Percentiles rank a stretch among this genome's conserved stretches.
Conservation (phyloP, 2,329 filamentous ascomycete species). For the Beauveria australis region DNA sequence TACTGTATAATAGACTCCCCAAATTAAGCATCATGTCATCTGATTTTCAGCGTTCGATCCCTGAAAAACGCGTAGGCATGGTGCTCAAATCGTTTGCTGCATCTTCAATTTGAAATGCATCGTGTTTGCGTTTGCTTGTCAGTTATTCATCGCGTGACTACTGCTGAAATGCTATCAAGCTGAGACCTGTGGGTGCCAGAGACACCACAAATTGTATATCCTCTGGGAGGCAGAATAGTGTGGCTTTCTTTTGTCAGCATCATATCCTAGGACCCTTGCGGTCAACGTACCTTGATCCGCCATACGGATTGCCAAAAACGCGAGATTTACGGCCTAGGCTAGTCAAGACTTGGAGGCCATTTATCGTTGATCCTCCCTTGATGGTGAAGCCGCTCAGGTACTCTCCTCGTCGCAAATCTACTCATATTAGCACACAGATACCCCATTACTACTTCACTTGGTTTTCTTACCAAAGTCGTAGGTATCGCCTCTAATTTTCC, state of each 20-base stretch:
- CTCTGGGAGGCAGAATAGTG: constrained; percentile 79
- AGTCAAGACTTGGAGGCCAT: constrained; percentile 84
- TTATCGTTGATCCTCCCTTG: constrained; percentile 72
- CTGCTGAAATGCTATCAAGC: constrained; percentile 78
- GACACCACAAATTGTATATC: constrained; percentile 81
- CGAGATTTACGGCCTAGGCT: constrained; percentile 79
- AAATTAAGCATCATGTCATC: not conserved
- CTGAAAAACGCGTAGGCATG: not conserved
- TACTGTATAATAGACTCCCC: not conserved
- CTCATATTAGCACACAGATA: constrained; percentile 16
- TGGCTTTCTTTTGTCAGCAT: constrained; percentile 45
- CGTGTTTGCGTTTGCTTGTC: not conserved
- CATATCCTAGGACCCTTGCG: not conserved
- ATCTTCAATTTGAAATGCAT: not conserved
- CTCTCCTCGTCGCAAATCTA: constrained; percentile 78
- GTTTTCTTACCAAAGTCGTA: constrained; percentile 64
- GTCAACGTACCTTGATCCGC: constrained; percentile 69
- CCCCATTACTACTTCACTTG: not conserved
- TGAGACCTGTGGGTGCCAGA: constrained; percentile 72
- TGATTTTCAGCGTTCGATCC: not conserved
- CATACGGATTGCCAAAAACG: constrained; percentile 71
- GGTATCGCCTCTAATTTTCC: constrained; percentile 58
- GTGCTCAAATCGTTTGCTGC: not conserved
- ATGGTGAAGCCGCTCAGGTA: constrained; percentile 80
- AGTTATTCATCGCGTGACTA: constrained; percentile 40